Evolutionary conservation across 495 filamentous ascomycete genomes (phyloP).

Genomic region (Lepidopterella palustris): DNA sequence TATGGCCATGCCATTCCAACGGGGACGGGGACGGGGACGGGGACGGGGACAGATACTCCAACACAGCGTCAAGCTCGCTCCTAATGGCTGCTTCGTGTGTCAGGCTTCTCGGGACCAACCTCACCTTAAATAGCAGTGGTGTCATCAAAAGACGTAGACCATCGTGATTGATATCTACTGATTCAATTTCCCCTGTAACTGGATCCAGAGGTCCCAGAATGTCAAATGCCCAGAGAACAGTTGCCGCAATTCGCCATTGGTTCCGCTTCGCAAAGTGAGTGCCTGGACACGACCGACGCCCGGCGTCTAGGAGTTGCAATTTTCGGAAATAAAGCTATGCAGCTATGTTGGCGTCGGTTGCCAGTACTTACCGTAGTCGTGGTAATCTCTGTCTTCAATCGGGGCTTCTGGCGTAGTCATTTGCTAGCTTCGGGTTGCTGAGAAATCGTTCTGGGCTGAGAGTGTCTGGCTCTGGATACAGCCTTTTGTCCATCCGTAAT

Average conservation of each 20-base stretch:
- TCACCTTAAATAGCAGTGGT: conserved; percentile 2
- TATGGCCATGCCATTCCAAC: conserved; percentile 12
- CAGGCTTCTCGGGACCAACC: conserved; percentile 11
- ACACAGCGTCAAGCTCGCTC: background rate
- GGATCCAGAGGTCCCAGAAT: conserved; percentile 40
- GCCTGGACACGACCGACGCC: conserved; percentile 54
- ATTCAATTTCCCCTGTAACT: conserved; percentile 34
- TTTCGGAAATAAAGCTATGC: no score
- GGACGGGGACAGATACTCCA: conserved; percentile 9
- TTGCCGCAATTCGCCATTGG: conserved; percentile 46
- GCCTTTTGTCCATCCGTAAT: background rate
- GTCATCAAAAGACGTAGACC: background rate
- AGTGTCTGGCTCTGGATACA: background rate
- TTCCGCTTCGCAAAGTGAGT: conserved; percentile 53
- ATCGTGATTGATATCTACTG: conserved; percentile 43
- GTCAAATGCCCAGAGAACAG: conserved; percentile 52
- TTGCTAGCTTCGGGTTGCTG: conserved; percentile 30
- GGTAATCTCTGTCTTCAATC: conserved; percentile 42
- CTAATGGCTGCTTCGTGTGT: conserved; percentile 4
- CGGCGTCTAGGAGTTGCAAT: no score
- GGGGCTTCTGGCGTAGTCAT: no score
- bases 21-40: no score
- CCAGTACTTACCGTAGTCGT: conserved; percentile 52
- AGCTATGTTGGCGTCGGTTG: no score
- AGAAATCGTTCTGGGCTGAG: background rate